A percentile compares a stretch with the other conserved stretches of the same genome.
Evolutionary conservation across 257 asterid genomes (phyloP).

Genomic region (Cruciata laevipes): DNA sequence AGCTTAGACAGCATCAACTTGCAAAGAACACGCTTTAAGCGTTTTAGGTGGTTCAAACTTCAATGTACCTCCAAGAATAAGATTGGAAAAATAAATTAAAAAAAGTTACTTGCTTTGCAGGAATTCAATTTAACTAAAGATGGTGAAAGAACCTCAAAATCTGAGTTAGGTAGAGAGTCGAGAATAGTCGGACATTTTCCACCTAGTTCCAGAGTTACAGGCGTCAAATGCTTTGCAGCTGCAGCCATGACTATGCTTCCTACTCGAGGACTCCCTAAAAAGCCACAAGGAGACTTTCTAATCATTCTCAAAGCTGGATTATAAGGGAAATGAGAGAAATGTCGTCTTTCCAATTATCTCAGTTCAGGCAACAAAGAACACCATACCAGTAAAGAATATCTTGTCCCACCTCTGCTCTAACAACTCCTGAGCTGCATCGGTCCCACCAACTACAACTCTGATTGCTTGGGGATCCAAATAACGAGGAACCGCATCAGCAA

Average conservation of each 20-base stretch:
- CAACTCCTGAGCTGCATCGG: slow-evolving; percentile 44
- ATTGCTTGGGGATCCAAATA: slow-evolving; percentile 73
- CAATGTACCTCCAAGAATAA: not conserved
- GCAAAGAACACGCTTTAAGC: not conserved
- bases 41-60: not conserved
- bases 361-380: not conserved
- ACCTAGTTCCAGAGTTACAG: slow-evolving; percentile 90
- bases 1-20: not conserved
- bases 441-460: slow-evolving; percentile 70
- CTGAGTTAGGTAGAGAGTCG: slow-evolving; percentile 52
- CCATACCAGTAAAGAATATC: slow-evolving; percentile 85
- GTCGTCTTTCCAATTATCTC: too few species aligned
- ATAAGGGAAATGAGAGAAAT: not conserved
- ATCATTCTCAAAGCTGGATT: not conserved
- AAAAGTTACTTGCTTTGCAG: not conserved
- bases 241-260: slow-evolving; percentile 76
- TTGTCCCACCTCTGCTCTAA: slow-evolving; percentile 78
- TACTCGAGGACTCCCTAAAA: slow-evolving; percentile 70
- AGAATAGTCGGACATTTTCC: slow-evolving; percentile 88
- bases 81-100: not conserved
- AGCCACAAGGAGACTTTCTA: not conserved
- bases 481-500: slow-evolving; percentile 43
- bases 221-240: slow-evolving; percentile 92
- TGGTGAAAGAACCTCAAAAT: slow-evolving; percentile 46
- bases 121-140: not conserved